Base-by-base conservation (phyloP, 75 land plant species). In the Chamaecyparis obtusa region DNA sequence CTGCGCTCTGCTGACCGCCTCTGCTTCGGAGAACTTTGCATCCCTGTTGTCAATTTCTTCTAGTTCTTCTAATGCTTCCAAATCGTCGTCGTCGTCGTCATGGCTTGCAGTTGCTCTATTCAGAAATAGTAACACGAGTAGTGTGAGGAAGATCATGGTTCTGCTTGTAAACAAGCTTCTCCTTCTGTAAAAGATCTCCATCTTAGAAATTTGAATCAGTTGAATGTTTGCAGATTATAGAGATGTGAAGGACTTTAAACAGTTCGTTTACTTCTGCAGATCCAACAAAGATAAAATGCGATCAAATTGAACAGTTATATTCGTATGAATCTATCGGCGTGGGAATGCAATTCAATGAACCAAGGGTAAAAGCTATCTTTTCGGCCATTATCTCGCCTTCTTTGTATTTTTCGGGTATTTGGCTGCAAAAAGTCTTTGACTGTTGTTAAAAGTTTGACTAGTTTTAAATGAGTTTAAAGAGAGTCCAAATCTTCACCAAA, bases 31-130 rank as follows among this genome's bases (percentile, higher is more conserved):
- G 3, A 74, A 83, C 76, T 74, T 85, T 7, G 57, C 85, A 49
- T 88, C 89, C 21, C 90, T 89, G 11, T 86, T 89, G 78, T 94
- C 95, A n/a, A 91, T 7, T 24, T 94, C 94, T 36, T 92, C 56
- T 0, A 95, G 92, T 64, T 95, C 93, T 30, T 94, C 94, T 30
- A 95, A 85, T 3, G 55, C 93, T 1, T 91, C 93, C 36, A 88
- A 48, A 51, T 95, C 94, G 0, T 91, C 89, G 75, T 89, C 91
- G 41, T 24, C 89, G 16, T 85, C 86, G 1, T 33, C 35, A 13
- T 86, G 10, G 85, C 14, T 56, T 21, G 67, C 64, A 35, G 41
- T 33, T 27, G 85, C 33, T 84, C 39, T 55, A 21, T 9, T 55
- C 55, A 84, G 21, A 35, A 55, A 33, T 17, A 84, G 85, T 14